Conservation (phyloP, 192 early-diverging fungal genomes). For the Paraglomus occultum region DNA sequence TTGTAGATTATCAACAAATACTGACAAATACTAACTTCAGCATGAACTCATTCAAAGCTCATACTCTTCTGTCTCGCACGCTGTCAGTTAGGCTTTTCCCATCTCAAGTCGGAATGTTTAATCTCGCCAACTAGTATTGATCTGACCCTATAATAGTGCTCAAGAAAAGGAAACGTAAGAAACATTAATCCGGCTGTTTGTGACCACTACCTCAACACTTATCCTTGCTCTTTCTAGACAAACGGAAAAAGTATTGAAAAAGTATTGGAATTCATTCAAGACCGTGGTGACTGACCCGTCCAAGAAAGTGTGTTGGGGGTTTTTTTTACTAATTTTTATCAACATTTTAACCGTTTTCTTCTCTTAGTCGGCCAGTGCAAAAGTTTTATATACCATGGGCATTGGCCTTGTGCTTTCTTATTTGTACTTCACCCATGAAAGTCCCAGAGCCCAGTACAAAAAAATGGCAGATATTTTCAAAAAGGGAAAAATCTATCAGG, state of each 20-base stretch:
- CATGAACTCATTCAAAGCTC: neutral
- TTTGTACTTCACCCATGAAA: constrained; percentile 18
- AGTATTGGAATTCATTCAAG: constrained; percentile 24
- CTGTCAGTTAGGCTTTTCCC: constrained; percentile 8
- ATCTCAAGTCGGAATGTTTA: constrained; percentile 17
- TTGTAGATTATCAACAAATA: too few relatives aligned
- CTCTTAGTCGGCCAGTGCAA: constrained; percentile 7
- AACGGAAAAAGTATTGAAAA: constrained; percentile 15
- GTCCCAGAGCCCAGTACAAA: neutral
- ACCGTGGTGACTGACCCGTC: constrained; percentile 21
- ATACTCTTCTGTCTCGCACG: constrained; percentile 11
- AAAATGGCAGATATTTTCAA: constrained; percentile 1
- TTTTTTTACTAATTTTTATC: constrained; percentile 16
- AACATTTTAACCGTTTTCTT: constrained; percentile 20
- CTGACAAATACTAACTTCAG: too few relatives aligned
- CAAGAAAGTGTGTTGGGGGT: constrained; percentile 5
- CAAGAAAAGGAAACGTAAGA: constrained; percentile 28
- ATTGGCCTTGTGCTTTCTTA: constrained; percentile 15
- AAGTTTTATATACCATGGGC: constrained; percentile 13
- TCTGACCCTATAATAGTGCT: constrained; percentile 19
- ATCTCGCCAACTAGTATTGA: constrained; percentile 19
- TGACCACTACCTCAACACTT: constrained; percentile 13
- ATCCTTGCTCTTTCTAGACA: constrained; percentile 13
- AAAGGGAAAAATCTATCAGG: constrained; percentile 1
- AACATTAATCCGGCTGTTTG: constrained; percentile 13